Evolutionary conservation across 1,284 basidiomycete species (phyloP), one percentile per base, ranked within the genome.

Genomic region (Heliocybe sulcata): DNA sequence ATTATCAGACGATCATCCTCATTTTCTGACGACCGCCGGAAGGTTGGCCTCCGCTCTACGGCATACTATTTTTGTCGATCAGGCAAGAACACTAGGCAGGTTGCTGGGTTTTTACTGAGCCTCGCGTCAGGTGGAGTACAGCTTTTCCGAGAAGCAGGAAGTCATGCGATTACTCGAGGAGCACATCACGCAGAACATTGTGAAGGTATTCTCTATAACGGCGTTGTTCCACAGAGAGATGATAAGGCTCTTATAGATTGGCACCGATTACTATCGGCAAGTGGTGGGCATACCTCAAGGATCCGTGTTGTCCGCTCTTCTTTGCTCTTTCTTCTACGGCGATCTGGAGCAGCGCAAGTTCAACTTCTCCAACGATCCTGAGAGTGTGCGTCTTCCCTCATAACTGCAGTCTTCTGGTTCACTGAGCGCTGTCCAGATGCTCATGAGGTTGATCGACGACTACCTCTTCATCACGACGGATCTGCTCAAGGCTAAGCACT

Each of bases 261-360:
- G 88, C 0, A 64, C 75, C 8, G 72, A 81, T 42, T 90, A 90
- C 65, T 95, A 89, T 65, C 82, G 89, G 1, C 97, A 99, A 69
- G 80, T 80, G 8, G 81, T 92, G 11, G 97, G 97, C 0, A 98
- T 99, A 27, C 94, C 97, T 0, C 97, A 99, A 68, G 97, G 97
- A 14, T 98, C 94, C 0, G 83, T 93, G 25, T 72, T 99, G 26
- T 97, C 94, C 3, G 84, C 90, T 1, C 66, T 98, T 27, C 72
- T 99, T 1, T 99, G 97, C 66, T 90, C 90, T 1, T 90, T 94
- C 69, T 97, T 94, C 69, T 98, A 98, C 59, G 94, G 93, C 1
- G 86, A 95, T 63, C 76, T 99, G 60, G 97, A 98, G 69, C 76
- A 72, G 25, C 73, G 69, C 4, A 74, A 82, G 57, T 75, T 87